These are phyloP conservation scores for Dendrobium catenatum DNA, from an alignment of 106 monocot genomes.

Conservation along the genomic window DNA sequence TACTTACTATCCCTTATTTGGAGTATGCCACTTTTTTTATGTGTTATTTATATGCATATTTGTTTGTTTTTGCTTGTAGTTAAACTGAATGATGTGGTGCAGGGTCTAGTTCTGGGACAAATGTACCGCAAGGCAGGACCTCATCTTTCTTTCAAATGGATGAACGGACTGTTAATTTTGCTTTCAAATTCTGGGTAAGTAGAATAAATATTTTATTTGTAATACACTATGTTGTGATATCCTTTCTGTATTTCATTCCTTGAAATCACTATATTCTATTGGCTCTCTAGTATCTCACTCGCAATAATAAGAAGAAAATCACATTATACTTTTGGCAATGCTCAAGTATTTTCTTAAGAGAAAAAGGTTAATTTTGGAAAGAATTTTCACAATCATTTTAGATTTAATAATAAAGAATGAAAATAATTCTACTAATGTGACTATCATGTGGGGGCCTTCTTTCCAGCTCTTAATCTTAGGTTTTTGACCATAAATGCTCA, in stretches of 20 bases:
- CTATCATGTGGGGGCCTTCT: no score
- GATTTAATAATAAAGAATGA: not conserved
- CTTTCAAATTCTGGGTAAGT: slow-evolving; percentile 75
- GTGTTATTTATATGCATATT: not conserved
- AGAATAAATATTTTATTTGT: not conserved
- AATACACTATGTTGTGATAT: not conserved
- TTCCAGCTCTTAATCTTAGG: no score
- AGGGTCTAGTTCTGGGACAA: slow-evolving; percentile 37
- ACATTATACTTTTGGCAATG: not conserved
- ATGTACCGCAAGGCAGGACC: slow-evolving; percentile 20
- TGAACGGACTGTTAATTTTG: slow-evolving; percentile 50
- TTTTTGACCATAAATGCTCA: no score
- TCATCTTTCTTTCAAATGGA: slow-evolving; percentile 36
- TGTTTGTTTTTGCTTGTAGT: not conserved
- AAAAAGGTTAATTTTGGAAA: not conserved
- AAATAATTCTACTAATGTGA: not conserved
- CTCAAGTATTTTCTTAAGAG: not conserved
- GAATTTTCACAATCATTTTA: not conserved
- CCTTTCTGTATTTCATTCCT: not conserved
- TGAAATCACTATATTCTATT: not conserved
- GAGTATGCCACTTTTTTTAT: not conserved
- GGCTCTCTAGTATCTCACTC: not conserved
- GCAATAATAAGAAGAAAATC: not conserved
- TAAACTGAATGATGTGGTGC: slow-evolving; percentile 8
- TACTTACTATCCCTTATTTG: not conserved